phyloP scores from a whole-genome alignment of 2,329 filamentous ascomycete species.

The Dactylonectria estremocensis region DNA sequence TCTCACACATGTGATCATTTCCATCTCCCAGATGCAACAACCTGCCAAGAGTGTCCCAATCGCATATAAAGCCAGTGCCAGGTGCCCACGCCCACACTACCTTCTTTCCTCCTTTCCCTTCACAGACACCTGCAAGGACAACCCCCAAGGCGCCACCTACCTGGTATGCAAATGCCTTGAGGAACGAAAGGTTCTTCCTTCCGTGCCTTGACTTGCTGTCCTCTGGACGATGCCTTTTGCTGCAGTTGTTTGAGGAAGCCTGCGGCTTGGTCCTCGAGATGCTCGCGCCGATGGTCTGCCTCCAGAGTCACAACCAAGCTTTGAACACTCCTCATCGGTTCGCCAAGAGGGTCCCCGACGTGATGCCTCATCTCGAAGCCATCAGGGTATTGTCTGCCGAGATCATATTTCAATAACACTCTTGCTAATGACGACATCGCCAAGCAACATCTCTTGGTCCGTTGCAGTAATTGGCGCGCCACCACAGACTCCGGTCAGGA shows the following conservation, averaged over 20 bases:
- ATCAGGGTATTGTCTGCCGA: slow-evolving; percentile 1
- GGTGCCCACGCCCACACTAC: neutral
- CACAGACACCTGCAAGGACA: neutral
- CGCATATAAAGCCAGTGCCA: neutral
- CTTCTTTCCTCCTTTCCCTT: neutral
- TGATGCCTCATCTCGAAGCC: neutral
- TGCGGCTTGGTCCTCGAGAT: neutral
- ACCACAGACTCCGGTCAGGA: slow-evolving; percentile 10
- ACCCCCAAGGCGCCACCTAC: neutral
- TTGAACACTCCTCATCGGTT: neutral
- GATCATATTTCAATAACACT: slow-evolving; percentile 11
- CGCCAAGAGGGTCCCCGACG: neutral
- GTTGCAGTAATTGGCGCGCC: neutral
- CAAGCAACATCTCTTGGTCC: slow-evolving; percentile 1
- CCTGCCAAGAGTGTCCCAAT: neutral
- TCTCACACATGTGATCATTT: too few relatives aligned
- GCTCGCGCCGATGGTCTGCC: neutral
- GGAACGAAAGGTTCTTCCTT: too few relatives aligned
- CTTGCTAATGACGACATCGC: slow-evolving; percentile 20
- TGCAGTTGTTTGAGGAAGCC: neutral
- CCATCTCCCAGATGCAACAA: too few relatives aligned
- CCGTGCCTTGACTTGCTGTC: neutral
- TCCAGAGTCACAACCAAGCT: neutral
- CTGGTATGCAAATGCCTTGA: neutral
- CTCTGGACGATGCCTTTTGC: neutral